A percentile compares a stretch with the other conserved stretches of the same genome.
These are phyloP conservation scores for Cryptomeria japonica DNA, from an alignment of 75 land plant species.

Conservation along the genomic window DNA sequence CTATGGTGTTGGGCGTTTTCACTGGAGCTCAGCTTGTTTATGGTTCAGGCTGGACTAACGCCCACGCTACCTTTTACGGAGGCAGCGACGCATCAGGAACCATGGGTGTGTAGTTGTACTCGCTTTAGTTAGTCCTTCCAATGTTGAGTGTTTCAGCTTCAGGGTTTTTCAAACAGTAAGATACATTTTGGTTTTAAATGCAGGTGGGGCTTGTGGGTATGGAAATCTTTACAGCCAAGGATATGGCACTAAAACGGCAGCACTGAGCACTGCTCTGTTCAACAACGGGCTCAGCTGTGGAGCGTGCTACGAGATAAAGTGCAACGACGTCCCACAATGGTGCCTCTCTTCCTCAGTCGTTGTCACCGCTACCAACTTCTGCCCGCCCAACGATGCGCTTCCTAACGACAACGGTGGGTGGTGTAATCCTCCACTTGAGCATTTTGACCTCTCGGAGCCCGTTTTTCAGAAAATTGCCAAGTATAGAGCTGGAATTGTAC, in stretches of 20 bases:
- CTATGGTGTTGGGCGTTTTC: too few species aligned
- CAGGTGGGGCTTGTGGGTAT: not conserved
- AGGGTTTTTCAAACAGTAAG: too few species aligned
- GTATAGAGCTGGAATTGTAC: not conserved
- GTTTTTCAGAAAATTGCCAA: conserved; percentile 15
- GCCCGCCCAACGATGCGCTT: not conserved
- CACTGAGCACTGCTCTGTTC: not conserved
- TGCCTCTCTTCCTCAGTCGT: not conserved
- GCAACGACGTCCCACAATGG: not conserved
- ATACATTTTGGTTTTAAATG: not conserved
- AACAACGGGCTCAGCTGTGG: not conserved
- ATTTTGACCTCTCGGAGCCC: conserved; percentile 25
- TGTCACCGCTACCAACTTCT: conserved; percentile 12
- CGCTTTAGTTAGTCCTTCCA: too few species aligned
- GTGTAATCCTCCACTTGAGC: not conserved
- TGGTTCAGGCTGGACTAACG: too few species aligned
- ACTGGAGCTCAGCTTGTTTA: too few species aligned
- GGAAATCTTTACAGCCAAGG: not conserved
- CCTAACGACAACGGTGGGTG: not conserved
- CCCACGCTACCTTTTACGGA: too few species aligned
- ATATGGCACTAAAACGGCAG: not conserved
- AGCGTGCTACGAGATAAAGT: not conserved
- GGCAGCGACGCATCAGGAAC: too few species aligned
- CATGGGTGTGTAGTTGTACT: too few species aligned
- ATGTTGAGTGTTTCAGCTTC: too few species aligned